Evolutionary conservation across 2,329 filamentous ascomycete species (phyloP), one percentile per base, ranked within the genome.

Genomic region (Helminthosporium solani): DNA sequence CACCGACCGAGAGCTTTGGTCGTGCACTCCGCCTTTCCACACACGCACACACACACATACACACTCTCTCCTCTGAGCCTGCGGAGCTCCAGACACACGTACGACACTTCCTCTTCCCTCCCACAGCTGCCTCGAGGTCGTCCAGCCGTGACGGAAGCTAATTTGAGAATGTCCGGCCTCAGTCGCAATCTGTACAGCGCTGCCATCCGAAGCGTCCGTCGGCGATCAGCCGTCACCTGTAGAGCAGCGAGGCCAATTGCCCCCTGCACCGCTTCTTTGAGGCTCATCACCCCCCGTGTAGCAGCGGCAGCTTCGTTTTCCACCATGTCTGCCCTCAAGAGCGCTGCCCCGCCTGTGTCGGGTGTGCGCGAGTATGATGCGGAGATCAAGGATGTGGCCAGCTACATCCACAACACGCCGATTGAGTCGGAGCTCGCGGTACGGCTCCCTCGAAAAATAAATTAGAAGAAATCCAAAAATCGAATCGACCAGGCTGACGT

Each of bases 311-410:
- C 63, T 20, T 54, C 65, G 40, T 70, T 70, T 57, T 70, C 67
- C 35, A 70, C 65, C 57, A 70, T 68, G 66, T 53, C 67, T 14
- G 55, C 64, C 30, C 67, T 68, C 58, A 64, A 66, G 58, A 66
- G 64, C 59, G 53, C 49, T 42, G 63, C 63, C 35, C 58, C 61
- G 54, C 55, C 60, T 42, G 56, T 63, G 51, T 36, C 63, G 42
- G 53, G 56, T 56, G 63, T 62, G 46, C 64, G 66, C 37, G 79
- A 84, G 59, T 96, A 92, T 73, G 92, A 97, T 70, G 84, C 87
- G 54, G 92, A 96, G 77, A 94, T 97, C 73, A 85, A 84, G 73
- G 91, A 97, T 71, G 96, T 99, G 79, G 92, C 92, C 53, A 83
- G 81, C 74, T 99, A 96, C 75, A 87, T 97, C 70, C 89, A 95